Evolutionary conservation across 345 rosid species (phyloP), one percentile per base, ranked within the genome.

Genomic region (Citrus unshiu): DNA sequence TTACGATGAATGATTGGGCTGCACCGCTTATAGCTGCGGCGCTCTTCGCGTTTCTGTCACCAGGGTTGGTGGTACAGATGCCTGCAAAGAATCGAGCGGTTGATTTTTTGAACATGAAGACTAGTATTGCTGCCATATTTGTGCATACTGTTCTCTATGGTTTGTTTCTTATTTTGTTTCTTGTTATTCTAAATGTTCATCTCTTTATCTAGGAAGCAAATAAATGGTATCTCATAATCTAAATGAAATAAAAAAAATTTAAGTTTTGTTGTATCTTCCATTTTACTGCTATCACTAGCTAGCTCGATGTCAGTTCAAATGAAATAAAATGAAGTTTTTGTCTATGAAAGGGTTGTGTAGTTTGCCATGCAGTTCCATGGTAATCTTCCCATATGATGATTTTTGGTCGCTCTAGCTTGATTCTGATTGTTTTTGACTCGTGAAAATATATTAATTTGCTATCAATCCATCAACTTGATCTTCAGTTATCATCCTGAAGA

Each of bases 11-110:
- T 49, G 94, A 92, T 64, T 95, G 99, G 99, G 99, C 95, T 27
- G 94, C 91, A 84, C 92, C 98, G 1, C 77, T 95, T 74, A 92
- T 93, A 69, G 98, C 98, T 12, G 82, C 97, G 3, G 99, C 97
- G n/a, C 83, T 95, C 71, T 95, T 93, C 40, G 95, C 92, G 16
- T 90, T 95, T 79, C 74, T 93, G 25, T 88, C 93, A 22, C 99
- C 99, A 9, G 97, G 97, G 25, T 18, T 89, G 78, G 77, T 93
- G 62, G 57, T 93, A 4, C 98, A 93, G 75, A 87, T 93, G 75
- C 98, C 97, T 0, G 98, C 91, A 16, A 93, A 82, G 86, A 84
- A 90, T 46, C 83, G 84, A 25, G 92, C 97, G 3, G 70, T 93
- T 14, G 97, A 85, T 75, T 91, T 91, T 84, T 82, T 92, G 89